Base-by-base conservation (phyloP, 345 rosid genomes). In the Euphorbia pulcherrima region DNA sequence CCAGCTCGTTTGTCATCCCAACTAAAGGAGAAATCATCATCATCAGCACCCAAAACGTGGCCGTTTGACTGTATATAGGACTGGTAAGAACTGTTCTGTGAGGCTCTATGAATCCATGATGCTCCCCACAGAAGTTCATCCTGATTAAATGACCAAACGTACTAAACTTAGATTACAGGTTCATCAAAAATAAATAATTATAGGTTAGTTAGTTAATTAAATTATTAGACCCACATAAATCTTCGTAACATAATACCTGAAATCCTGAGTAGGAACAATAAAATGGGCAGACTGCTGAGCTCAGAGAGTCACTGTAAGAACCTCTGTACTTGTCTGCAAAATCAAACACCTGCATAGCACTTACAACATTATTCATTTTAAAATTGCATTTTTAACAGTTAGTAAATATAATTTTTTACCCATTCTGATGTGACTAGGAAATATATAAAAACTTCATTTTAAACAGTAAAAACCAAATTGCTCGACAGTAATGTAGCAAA, bases 1-100 rank as follows among this genome's bases (percentile, higher is more conserved):
- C 97, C 99, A 57, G 85, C 87, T 62, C 88, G 90, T 71, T 95
- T 95, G 80, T 95, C 91, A 79, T 95, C 99, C 99, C 99, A 95
- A 40, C 99, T 90, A 69, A 95, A 95, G 55, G 93, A 86, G 77
- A 81, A 89, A 69, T 92, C 97, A 73, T 72, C 85, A 26, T 95
- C 88, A 8, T 86, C 85, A 40, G 97, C 97, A 65, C 99, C 99
- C 48, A 91, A 83, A 11, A 72, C 80, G 69, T 84, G 92, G 16
- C 99, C 99, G 78, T 95, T 92, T 6, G 70, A 75, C 41, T 87
- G 82, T 65, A 95, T 95, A 79, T 95, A 95, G 59, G 72, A 68
- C 44, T 89, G 83, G 78, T 88, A 91, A 20, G 81, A 76, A 13
- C 78, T 70, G 77, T 85, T 84, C 81, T 69, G 84, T 50, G 99